Evolutionary conservation across 768 basidiomycete species (phyloP).

Genomic region (Amanita inopinata): DNA sequence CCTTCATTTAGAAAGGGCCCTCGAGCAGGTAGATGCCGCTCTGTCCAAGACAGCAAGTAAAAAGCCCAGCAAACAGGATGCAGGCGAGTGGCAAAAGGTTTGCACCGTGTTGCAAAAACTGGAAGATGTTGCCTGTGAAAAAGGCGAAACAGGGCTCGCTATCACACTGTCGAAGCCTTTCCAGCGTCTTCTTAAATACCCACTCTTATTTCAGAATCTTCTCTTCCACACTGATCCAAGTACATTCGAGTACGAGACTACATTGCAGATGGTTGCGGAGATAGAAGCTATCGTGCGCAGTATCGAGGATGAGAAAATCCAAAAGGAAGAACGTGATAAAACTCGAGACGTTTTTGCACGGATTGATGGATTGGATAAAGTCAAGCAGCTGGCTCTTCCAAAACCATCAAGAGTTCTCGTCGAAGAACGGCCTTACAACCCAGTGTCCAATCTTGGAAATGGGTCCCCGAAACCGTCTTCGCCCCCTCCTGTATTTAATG

Average conservation of each 20-base stretch:
- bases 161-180: constrained; percentile 97
- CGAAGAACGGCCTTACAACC: constrained; percentile 56
- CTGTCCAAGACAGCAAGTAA: constrained; percentile 57
- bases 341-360: constrained; percentile 93
- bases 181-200: constrained; percentile 93
- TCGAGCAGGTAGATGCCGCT: constrained; percentile 79
- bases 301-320: constrained; percentile 97
- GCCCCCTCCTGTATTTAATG: constrained; percentile 31
- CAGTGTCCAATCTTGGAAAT: constrained; percentile 22
- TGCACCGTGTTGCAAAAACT: constrained; percentile 66
- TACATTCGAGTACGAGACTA: constrained; percentile 95
- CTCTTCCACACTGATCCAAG: constrained; percentile 96
- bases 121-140: constrained; percentile 72
- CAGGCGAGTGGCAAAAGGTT: constrained; percentile 68
- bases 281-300: constrained; percentile 93
- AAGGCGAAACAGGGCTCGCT: constrained; percentile 89
- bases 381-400: constrained; percentile 83
- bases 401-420: constrained; percentile 85
- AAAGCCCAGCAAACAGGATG: constrained; percentile 76
- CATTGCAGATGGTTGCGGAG: constrained; percentile 92
- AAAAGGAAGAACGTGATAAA: constrained; percentile 91
- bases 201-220: constrained; percentile 93
- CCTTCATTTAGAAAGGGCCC: constrained; percentile 84
- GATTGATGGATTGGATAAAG: constrained; percentile 93
- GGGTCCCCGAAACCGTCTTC: constrained; percentile 26